Evolutionary conservation across 2,329 filamentous ascomycete species (phyloP), one percentile per base, ranked within the genome.

Genomic region (Ophiocordyceps australis): DNA sequence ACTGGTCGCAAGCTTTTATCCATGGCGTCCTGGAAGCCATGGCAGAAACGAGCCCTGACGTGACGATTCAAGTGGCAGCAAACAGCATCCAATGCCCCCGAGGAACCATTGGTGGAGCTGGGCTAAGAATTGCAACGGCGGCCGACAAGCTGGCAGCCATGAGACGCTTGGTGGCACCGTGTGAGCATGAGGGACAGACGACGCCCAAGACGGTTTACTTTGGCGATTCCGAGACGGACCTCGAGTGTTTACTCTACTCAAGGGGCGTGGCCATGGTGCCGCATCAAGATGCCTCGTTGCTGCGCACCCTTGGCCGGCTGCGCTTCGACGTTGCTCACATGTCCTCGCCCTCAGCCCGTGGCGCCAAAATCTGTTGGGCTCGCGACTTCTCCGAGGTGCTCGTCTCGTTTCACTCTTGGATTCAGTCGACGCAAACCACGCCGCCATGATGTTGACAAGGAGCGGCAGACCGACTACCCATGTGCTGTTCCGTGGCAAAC

Each of bases 201-300:
- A 24, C 7, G 9, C 33, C 29, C 2, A 28, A 34, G 28, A 37
- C 49, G n/a, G 39, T 64, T n/a, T 71, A 70, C 43, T 57, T 68
- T 39, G 65, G 65, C 7, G 65, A 71, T 39, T 67, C 65, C 16
- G 53, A 54, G 3, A 69, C 65, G 2, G 65, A 71, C 38, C 41
- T 70, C 29, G 55, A 59, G 37, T 70, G 65, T 30, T 41, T 71
- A 20, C 34, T 65, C 4, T 38, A 42, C 14, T 43, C 40, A 3
- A 43, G 46, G 5, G 65, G 63, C 4, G 43, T 68, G 14, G 54
- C 62, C 22, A 49, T 71, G 20, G 49, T 56, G 2, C 38, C 54
- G 20, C 36, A 45, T 11, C 46, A 46, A 30, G 35, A 31, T 5
- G 45, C 36, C n/a, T 33, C 37, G 14, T 36, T 62, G 19, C 30